Conservation (phyloP, 371 early-diverging fungal genomes). For the Smittium culicis region DNA sequence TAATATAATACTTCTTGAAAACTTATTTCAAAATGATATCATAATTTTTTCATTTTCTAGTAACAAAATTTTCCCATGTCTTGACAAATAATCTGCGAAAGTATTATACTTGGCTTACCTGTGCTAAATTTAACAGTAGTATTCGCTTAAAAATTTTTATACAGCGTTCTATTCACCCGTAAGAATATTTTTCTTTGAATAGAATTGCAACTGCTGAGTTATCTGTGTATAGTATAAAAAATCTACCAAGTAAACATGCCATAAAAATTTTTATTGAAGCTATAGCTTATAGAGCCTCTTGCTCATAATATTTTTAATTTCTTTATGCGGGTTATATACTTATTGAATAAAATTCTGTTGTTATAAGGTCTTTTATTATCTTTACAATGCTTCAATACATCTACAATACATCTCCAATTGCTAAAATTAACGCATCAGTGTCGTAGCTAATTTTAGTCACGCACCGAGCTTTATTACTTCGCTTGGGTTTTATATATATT, state of each 20-base stretch:
- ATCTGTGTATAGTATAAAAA: neutral
- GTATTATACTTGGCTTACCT: neutral
- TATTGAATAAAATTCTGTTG: neutral
- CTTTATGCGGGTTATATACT: neutral
- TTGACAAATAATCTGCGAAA: neutral
- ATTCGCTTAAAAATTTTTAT: neutral
- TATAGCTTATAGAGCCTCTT: neutral
- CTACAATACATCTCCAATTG: no score
- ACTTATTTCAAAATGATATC: neutral
- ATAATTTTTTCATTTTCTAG: neutral
- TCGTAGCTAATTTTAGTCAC: no score
- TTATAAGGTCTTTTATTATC: neutral
- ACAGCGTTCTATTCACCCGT: neutral
- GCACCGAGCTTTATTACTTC: no score
- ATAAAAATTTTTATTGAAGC: neutral
- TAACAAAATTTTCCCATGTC: neutral
- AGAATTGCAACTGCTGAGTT: neutral
- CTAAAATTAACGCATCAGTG: no score
- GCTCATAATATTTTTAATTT: neutral
- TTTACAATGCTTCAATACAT: neutral
- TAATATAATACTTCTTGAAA: neutral
- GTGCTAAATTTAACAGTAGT: neutral
- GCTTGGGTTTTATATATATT: no score
- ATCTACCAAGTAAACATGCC: neutral
- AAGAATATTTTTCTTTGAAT: slow-evolving; percentile 1